phyloP scores from a whole-genome alignment of 768 basidiomycete genomes.

The Cubamyces lactineus region DNA sequence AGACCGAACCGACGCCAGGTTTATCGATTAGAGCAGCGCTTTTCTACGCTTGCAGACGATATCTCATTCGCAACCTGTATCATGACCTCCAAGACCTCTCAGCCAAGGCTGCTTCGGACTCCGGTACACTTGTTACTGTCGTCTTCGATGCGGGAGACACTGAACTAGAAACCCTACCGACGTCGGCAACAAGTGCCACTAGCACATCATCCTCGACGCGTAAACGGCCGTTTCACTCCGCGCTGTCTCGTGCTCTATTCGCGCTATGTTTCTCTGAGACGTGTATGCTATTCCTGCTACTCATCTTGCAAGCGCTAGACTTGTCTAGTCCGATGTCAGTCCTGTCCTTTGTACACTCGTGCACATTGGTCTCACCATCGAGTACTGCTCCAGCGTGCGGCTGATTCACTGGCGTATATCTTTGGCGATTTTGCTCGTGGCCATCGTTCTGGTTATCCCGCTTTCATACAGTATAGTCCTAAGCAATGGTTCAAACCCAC shows the following conservation, averaged over 20 bases:
- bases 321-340: constrained; percentile 59
- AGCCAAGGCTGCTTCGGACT: constrained; percentile 26
- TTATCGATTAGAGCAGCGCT: constrained; percentile 45
- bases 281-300: constrained; percentile 68
- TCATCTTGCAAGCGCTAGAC: constrained; percentile 70
- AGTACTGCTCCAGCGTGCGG: constrained; percentile 50
- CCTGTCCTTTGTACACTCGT: neutral
- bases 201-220: neutral
- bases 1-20: neutral
- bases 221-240: constrained; percentile 50
- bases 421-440: constrained; percentile 57
- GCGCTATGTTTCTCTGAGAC: constrained; percentile 76
- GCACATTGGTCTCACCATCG: neutral
- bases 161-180: constrained; percentile 46
- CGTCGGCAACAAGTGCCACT: constrained; percentile 33
- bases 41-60: constrained; percentile 62
- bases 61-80: constrained; percentile 60
- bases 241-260: constrained; percentile 61
- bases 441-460: constrained; percentile 70
- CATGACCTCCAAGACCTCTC: constrained; percentile 58
- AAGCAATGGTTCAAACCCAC: constrained; percentile 34
- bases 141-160: constrained; percentile 32
- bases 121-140: constrained; percentile 9
- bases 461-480: constrained; percentile 63
- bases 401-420: constrained; percentile 72